These are phyloP conservation scores for Moesziomyces sp. DNA, from an alignment of 1,284 basidiomycete species.

Conservation along the genomic window DNA sequence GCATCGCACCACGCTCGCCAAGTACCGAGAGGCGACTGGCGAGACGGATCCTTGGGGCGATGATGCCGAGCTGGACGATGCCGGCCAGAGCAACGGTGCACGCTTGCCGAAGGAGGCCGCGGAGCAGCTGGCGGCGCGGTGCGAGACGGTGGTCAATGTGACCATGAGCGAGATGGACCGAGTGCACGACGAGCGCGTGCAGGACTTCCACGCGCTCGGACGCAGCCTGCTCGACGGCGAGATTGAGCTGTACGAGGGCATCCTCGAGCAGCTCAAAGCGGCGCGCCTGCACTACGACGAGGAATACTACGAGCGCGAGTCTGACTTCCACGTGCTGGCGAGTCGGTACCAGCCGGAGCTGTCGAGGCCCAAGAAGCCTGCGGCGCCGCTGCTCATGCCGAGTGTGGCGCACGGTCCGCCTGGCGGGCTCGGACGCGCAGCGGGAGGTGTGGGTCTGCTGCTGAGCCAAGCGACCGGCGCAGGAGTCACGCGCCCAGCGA, in stretches of 20 bases:
- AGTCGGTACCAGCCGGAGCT: slow-evolving; percentile 29
- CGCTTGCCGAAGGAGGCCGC: slow-evolving; percentile 13
- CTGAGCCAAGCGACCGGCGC: slow-evolving; percentile 14
- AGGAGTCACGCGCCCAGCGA: slow-evolving; percentile 24
- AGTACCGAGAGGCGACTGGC: slow-evolving; percentile 69
- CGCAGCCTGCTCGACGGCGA: slow-evolving; percentile 46
- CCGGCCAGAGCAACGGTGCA: background rate
- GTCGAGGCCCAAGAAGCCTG: slow-evolving; percentile 17
- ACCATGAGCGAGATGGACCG: slow-evolving; percentile 86
- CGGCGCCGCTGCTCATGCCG: slow-evolving; percentile 28
- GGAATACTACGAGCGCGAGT: slow-evolving; percentile 35
- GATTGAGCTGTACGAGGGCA: slow-evolving; percentile 50
- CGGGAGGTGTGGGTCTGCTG: slow-evolving; percentile 7
- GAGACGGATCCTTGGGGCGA: slow-evolving; percentile 14
- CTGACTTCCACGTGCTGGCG: slow-evolving; percentile 21
- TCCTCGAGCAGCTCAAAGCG: slow-evolving; percentile 34
- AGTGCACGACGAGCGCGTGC: slow-evolving; percentile 48
- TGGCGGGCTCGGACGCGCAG: slow-evolving; percentile 17
- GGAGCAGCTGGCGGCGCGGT: slow-evolving; percentile 75
- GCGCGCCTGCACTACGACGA: slow-evolving; percentile 40
- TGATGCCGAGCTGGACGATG: slow-evolving; percentile 1
- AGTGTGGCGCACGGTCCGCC: slow-evolving; percentile 14
- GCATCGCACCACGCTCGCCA: slow-evolving; percentile 72
- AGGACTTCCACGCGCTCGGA: slow-evolving; percentile 53
- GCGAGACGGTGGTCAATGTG: slow-evolving; percentile 85